Conservation (phyloP, 192 early-diverging fungal genomes). For the Coemansia sp. region DNA sequence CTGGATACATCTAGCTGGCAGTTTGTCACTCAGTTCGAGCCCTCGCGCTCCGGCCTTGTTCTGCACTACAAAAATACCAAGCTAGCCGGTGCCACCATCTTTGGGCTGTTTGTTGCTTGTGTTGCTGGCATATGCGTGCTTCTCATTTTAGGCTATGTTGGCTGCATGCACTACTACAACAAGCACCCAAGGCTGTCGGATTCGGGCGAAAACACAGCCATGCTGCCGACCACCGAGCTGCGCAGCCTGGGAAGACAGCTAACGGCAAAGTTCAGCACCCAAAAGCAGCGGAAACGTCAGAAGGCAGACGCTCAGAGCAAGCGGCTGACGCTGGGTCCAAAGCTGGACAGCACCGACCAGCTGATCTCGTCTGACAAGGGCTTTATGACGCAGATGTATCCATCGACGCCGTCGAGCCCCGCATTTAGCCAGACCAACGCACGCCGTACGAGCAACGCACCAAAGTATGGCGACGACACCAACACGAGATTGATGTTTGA, state of each 20-base stretch:
- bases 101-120: constrained; percentile 45
- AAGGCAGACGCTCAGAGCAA: background rate
- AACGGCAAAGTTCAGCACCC: constrained; percentile 29
- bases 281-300: constrained; percentile 6
- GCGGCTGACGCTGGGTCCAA: background rate
- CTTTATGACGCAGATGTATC: constrained; percentile 9
- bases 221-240: constrained; percentile 40
- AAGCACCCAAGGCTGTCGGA: constrained; percentile 35
- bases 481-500: constrained; percentile 35
- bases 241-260: constrained; percentile 38
- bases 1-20: constrained; percentile 42
- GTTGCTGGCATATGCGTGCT: constrained; percentile 30
- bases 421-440: constrained; percentile 6
- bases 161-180: constrained; percentile 49
- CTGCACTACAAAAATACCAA: constrained; percentile 23
- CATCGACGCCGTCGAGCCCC: constrained; percentile 5
- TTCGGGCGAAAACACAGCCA: constrained; percentile 20
- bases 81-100: constrained; percentile 44
- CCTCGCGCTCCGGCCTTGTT: constrained; percentile 26
- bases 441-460: constrained; percentile 14
- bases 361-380: constrained; percentile 5
- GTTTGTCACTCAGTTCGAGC: constrained; percentile 39
- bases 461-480: constrained; percentile 15
- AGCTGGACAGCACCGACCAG: background rate
- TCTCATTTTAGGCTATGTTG: constrained; percentile 34